Evolutionary conservation across 169 alveolate species (phyloP).

Genomic region (Cryptosporidium meleagridis): DNA sequence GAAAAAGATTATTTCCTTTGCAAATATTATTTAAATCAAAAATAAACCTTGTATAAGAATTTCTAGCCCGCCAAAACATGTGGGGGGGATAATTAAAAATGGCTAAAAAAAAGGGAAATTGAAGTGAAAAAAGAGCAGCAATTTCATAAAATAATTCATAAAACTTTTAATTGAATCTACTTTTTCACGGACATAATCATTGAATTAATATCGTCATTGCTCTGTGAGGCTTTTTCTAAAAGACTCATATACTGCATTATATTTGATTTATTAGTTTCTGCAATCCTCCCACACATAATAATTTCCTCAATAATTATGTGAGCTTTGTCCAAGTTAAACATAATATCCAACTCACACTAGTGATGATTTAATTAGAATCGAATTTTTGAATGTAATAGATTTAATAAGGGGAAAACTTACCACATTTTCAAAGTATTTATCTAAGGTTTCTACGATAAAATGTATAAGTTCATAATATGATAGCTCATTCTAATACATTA

Average conservation of each 20-base stretch:
- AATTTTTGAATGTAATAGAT: not conserved
- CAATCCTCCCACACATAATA: constrained; percentile 93
- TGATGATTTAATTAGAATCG: not conserved
- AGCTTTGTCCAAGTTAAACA: constrained; percentile 98
- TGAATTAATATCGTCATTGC: constrained; percentile 52
- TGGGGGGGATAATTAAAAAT: not conserved
- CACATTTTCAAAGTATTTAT: constrained; percentile 96
- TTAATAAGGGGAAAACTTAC: constrained; percentile 9
- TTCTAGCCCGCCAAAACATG: not conserved
- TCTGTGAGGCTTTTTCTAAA: constrained; percentile 74
- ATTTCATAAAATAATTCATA: too few relatives aligned
- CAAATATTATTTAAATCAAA: too few relatives aligned
- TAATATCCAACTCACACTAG: constrained; percentile 92
- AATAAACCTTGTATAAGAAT: not conserved
- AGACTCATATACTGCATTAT: constrained; percentile 80
- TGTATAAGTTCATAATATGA: constrained; percentile 97
- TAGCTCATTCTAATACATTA: constrained; percentile 91
- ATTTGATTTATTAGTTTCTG: constrained; percentile 93
- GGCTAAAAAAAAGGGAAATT: not conserved
- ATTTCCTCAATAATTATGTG: constrained; percentile 98
- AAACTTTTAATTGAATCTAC: not conserved
- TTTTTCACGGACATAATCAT: constrained; percentile 48
- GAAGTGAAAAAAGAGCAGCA: not conserved
- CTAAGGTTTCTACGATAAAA: constrained; percentile 96
- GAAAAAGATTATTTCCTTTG: not conserved